Conservation (phyloP, 352 stramenopile species). For the Chrysophaeum taylorii region DNA sequence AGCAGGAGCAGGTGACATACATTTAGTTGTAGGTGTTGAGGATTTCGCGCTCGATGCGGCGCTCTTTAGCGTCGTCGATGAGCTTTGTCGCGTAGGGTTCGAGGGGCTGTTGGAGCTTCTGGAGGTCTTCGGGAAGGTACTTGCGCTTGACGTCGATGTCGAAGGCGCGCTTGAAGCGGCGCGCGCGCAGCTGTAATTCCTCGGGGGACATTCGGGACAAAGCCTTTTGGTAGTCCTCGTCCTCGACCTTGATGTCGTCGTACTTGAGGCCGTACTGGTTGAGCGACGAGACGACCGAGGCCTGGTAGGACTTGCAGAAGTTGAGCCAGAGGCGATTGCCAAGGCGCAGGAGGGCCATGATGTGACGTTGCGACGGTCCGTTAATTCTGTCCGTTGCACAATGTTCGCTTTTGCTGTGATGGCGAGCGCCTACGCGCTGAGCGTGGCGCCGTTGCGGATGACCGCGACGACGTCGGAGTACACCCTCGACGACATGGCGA, state of each 20-base stretch:
- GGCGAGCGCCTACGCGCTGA: too few relatives aligned
- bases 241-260: slow-evolving; percentile 9
- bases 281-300: too few relatives aligned
- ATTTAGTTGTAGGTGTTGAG: slow-evolving; percentile 13
- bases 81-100: background rate
- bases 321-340: too few relatives aligned
- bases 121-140: background rate
- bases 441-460: too few relatives aligned
- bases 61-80: background rate
- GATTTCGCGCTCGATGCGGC: slow-evolving; percentile 10
- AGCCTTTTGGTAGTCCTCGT: background rate
- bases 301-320: too few relatives aligned
- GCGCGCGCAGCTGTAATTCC: background rate
- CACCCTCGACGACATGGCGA: too few relatives aligned
- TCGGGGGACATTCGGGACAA: background rate
- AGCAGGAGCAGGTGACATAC: too few relatives aligned
- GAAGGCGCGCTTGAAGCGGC: slow-evolving; percentile 12
- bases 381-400: too few relatives aligned
- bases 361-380: too few relatives aligned
- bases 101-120: background rate
- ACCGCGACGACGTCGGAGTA: too few relatives aligned
- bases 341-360: too few relatives aligned
- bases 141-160: slow-evolving; percentile 11
- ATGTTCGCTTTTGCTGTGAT: too few relatives aligned
- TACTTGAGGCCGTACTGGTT: slow-evolving; percentile 12